Evolutionary conservation across 2,329 filamentous ascomycete genomes (phyloP), one percentile per base, ranked within the genome.

Genomic region (Orbilia brochopaga): DNA sequence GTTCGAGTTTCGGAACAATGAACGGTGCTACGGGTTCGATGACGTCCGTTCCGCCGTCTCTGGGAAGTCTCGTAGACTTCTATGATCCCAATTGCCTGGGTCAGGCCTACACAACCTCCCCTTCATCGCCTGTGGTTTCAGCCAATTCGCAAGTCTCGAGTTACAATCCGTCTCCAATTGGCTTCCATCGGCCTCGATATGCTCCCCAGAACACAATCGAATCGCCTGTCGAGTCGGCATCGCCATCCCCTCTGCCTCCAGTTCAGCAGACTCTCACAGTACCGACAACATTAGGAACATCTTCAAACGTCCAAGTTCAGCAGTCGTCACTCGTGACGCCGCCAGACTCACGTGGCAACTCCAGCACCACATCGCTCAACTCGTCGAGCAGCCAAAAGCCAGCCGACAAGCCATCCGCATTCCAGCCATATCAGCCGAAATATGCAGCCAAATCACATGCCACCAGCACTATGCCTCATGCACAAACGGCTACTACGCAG

Each of bases 361-460:
- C 66, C n/a, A 72, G 67, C 37, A 60, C 60, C 23, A 60, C 54
- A 10, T 72, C 67, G 19, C 32, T 72, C 15, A 65, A 65, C 42
- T 65, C 67, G 19, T 17, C 54, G 4, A 48, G 13, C 7, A 61
- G 60, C 19, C 42, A 42, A n/a, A 72, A 72, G 46, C 30, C 42
- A 30, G 1, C 55, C 6, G 60, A 65, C 1, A 72, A 65, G 35
- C 50, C 35, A 24, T 30, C 67, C 24, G 46, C 52, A 17, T 55
- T 59, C 21, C 60, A 72, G 55, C 67, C 67, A n/a, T 72, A 72
- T 42, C 60, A 72, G 44, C 67, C 67, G 51, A 72, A 65, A 59
- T 72, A 72, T 50, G 67, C 67, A 11, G 67, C 67, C 10, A 72
- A 72, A 57, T 72, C 67, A 50, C 67, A 72, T 53, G 60, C 56